Base-by-base conservation (phyloP, 2,329 filamentous ascomycete species). In the Sarocladium kiliense region DNA sequence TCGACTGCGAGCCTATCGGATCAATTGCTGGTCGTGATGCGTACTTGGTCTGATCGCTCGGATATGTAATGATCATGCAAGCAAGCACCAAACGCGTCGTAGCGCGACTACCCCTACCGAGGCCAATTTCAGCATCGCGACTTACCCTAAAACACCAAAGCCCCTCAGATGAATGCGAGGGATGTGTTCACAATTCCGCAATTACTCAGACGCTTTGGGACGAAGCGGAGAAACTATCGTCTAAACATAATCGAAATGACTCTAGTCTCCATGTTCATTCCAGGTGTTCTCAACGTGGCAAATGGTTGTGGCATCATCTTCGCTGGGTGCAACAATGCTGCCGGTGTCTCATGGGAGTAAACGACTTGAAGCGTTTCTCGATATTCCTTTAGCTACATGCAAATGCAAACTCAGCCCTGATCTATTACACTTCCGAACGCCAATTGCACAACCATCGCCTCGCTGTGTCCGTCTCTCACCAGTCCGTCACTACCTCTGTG, bases 1-100 rank as follows among this genome's bases (percentile, higher is more conserved):
- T 39, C 6, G 32, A 53, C 32, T 34, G 36, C 18, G 34, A 53
- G 50, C 36, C 50, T 53, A 41, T 53, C 36, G 34, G 50, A 53
- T 39, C 36, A 30, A 27, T 53, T 53, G 50, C 34, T 26, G 23
- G 18, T 51, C n/a, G 3, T 23, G 4, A 5, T 32, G 11, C 19
- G n/a, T 36, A 16, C 47, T 23, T 51, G n/a, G 27, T 25, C 6
- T 36, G 26, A 23, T 36, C 30, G 14, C 14, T 36, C 27, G 47
- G 47, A 51, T 36, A 51, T 51, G 47, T 51, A 27, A 5, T 47
- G 11, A 30, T 51, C 26, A 51, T 51, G 47, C 47, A 18, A 36
- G 18, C 11, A 18, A 23, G 16, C 27, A 23, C 47, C 36, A 51
- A 25, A 51, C 47, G 47, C 47, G 47, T 51, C 30, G 14, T 34